Conservation (phyloP, 345 rosid genomes). For the Nasturtium officinale region DNA sequence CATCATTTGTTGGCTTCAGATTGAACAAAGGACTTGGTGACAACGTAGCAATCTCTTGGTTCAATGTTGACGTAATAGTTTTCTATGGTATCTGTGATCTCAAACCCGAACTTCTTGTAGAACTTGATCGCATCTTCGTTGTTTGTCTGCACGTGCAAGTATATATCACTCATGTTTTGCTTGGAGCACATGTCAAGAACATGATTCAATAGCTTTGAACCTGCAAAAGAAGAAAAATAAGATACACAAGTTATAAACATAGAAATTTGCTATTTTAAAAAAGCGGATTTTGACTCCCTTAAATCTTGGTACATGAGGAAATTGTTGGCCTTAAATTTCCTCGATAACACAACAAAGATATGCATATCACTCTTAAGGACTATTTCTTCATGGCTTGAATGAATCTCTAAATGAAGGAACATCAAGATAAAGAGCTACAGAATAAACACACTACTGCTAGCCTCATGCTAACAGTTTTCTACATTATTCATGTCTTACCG, state of each 20-base stretch:
- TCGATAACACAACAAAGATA: background rate
- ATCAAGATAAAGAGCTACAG: background rate
- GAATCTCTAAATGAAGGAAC: background rate
- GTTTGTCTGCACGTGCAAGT: conserved; percentile 97
- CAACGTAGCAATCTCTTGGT: conserved; percentile 85
- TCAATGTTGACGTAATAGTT: conserved; percentile 82
- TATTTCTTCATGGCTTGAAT: background rate
- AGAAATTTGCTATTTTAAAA: background rate
- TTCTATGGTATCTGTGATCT: conserved; percentile 78
- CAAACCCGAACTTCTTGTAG: conserved; percentile 91
- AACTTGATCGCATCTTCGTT: conserved; percentile 95
- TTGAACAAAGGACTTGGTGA: conserved; percentile 62
- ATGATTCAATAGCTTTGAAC: conserved; percentile 83
- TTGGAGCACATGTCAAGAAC: conserved; percentile 75
- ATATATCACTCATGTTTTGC: conserved; percentile 76
- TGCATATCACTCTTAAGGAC: background rate
- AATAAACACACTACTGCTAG: background rate
- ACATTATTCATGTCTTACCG: conserved; percentile 54
- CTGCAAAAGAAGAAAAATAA: conserved; percentile 49
- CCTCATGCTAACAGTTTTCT: background rate
- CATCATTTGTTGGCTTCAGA: conserved; percentile 60
- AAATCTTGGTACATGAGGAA: background rate
- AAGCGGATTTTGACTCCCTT: background rate
- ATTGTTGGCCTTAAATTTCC: background rate
- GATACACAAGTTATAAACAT: conserved; percentile 3